phyloP scores from a whole-genome alignment of 257 asterid genomes.

The Nicotiana tomentosiformis region DNA sequence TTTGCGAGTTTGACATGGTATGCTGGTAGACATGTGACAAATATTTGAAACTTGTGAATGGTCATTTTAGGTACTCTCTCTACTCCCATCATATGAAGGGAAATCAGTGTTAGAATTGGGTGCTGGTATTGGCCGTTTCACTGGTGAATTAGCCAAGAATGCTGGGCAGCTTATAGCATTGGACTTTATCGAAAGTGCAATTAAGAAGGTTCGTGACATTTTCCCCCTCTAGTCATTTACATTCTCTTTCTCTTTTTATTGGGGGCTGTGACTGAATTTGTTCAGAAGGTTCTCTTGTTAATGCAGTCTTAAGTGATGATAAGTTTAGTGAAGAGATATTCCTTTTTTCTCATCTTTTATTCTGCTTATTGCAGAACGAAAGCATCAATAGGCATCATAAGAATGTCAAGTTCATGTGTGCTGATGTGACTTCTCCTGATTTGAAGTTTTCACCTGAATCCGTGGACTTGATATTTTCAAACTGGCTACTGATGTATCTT shows the following conservation, averaged over 20 bases:
- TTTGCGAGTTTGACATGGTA: neutral
- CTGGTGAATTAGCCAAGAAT: slow-evolving; percentile 70
- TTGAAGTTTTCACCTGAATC: slow-evolving; percentile 69
- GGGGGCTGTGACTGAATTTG: neutral
- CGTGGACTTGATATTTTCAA: slow-evolving; percentile 75
- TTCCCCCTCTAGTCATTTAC: neutral
- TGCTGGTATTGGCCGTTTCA: slow-evolving; percentile 99
- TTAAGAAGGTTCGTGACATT: slow-evolving; percentile 55
- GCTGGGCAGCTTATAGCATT: slow-evolving; percentile 71
- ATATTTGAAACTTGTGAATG: neutral
- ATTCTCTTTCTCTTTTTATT: neutral
- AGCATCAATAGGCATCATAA: slow-evolving; percentile 53
- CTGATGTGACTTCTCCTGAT: slow-evolving; percentile 85
- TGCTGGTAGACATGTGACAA: neutral
- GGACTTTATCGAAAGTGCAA: slow-evolving; percentile 76
- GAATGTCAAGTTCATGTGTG: slow-evolving; percentile 78
- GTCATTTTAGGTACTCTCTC: slow-evolving; percentile 58
- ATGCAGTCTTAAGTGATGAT: neutral
- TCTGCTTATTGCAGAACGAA: slow-evolving; percentile 55
- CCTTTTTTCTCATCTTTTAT: neutral
- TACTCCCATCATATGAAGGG: slow-evolving; percentile 79
- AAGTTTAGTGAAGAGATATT: neutral
- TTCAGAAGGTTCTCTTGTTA: neutral
- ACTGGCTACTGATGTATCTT: slow-evolving; percentile 97
- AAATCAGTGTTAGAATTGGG: slow-evolving; percentile 89